These are phyloP conservation scores for Malus hybrid DNA, from an alignment of 331 rosid species.

Conservation along the genomic window DNA sequence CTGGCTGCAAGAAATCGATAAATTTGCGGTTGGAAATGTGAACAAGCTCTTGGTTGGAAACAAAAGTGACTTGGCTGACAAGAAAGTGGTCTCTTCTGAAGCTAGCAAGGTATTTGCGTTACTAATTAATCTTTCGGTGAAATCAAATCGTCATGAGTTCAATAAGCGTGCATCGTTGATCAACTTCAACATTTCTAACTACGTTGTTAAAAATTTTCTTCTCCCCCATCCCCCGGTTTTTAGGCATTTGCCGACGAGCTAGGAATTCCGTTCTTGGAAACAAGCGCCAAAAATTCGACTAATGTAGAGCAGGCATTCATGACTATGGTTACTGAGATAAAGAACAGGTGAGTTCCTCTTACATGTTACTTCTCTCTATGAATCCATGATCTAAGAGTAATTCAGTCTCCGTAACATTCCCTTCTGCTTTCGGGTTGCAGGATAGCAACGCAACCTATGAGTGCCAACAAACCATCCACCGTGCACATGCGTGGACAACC, in stretches of 20 bases:
- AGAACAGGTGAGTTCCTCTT: conserved; percentile 35
- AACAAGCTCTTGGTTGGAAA: conserved; percentile 87
- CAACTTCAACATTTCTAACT: not conserved
- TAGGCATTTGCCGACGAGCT: conserved; percentile 65
- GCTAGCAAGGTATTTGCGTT: conserved; percentile 48
- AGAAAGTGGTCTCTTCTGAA: conserved; percentile 68
- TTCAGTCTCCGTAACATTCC: not conserved
- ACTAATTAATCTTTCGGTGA: not conserved
- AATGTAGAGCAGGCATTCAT: conserved; percentile 68
- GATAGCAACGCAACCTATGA: conserved; percentile 54
- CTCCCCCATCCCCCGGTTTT: not conserved
- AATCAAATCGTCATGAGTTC: not conserved
- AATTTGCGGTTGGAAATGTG: conserved; percentile 68
- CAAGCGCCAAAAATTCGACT: conserved; percentile 63
- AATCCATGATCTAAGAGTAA: not conserved
- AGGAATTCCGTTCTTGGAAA: conserved; percentile 67
- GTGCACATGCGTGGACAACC: conserved; percentile 69
- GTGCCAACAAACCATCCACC: conserved; percentile 50
- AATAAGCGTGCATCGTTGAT: not conserved
- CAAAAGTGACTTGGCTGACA: conserved; percentile 66
- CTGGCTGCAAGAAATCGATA: conserved; percentile 83
- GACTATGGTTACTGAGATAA: conserved; percentile 63
- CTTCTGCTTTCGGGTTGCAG: conserved; percentile 19
- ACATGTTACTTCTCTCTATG: not conserved
- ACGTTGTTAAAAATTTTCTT: not conserved